These are phyloP conservation scores for Chaetomiaceae sp. DNA, from an alignment of 2,329 filamentous ascomycete genomes.

Conservation along the genomic window DNA sequence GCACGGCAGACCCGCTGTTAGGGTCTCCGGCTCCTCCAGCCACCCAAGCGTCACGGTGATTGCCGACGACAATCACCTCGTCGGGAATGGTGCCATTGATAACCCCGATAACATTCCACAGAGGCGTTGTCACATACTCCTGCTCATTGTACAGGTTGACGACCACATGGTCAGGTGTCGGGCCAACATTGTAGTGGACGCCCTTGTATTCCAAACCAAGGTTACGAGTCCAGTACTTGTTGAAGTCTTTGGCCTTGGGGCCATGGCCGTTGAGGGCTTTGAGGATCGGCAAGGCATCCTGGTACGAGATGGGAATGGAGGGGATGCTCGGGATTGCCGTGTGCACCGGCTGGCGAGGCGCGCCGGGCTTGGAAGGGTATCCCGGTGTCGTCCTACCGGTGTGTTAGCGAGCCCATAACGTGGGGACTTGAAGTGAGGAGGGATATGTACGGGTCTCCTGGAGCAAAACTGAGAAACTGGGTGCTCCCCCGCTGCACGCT, in stretches of 20 bases:
- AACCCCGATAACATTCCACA: conserved; percentile 89
- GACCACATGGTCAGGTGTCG: conserved; percentile 65
- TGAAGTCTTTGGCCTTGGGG: conserved; percentile 69
- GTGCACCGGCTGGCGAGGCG: conserved; percentile 65
- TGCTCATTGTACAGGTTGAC: conserved; percentile 75
- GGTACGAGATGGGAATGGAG: conserved; percentile 85
- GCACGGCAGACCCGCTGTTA: conserved; percentile 72
- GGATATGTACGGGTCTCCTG: conserved; percentile 58
- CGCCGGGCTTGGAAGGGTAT: conserved; percentile 89
- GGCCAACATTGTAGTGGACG: conserved; percentile 79
- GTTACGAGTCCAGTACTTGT: conserved; percentile 63
- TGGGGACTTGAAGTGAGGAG: neutral
- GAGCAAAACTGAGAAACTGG: conserved; percentile 67
- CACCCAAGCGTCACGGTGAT: conserved; percentile 78
- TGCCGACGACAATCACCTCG: conserved; percentile 81
- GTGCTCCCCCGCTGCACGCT: conserved; percentile 86
- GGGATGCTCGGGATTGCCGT: conserved; percentile 76
- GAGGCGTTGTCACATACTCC: conserved; percentile 72
- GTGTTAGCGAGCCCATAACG: conserved; percentile 9
- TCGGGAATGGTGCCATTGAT: conserved; percentile 83
- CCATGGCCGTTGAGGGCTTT: conserved; percentile 86
- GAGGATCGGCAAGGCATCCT: conserved; percentile 81
- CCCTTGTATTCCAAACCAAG: conserved; percentile 74
- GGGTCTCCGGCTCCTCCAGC: conserved; percentile 78
- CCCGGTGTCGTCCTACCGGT: conserved; percentile 71